Conservation (phyloP, 306 rosid genomes). For the Arachis stenosperma region DNA sequence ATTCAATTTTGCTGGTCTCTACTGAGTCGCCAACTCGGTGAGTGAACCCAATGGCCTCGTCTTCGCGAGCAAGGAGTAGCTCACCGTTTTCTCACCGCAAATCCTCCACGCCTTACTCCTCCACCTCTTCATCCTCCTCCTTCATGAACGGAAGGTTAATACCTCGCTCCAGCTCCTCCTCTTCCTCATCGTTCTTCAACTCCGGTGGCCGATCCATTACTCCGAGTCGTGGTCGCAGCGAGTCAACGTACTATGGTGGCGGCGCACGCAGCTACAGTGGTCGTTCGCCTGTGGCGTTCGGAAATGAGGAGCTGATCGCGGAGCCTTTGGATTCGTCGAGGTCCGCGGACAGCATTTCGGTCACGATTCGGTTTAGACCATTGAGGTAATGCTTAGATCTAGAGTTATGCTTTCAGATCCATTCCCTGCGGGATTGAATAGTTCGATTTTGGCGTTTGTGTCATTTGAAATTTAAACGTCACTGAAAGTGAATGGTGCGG, state of each 20-base stretch:
- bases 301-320: constrained; percentile 65
- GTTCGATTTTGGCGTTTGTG: constrained; percentile 37
- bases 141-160: constrained; percentile 68
- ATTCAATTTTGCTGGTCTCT: constrained; percentile 11
- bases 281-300: constrained; percentile 73
- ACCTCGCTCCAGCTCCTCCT: constrained; percentile 81
- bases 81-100: constrained; percentile 93
- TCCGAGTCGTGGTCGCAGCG: constrained; percentile 69
- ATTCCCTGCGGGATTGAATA: constrained; percentile 32
- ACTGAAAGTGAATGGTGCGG: constrained; percentile 40
- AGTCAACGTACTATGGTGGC: constrained; percentile 56
- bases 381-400: constrained; percentile 91
- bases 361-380: constrained; percentile 98
- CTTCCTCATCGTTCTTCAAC: constrained; percentile 76
- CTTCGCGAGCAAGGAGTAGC: constrained; percentile 91
- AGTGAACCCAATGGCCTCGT: constrained; percentile 75
- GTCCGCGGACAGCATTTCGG: constrained; percentile 92
- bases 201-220: constrained; percentile 86
- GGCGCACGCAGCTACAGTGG: constrained; percentile 43
- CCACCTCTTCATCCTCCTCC: constrained; percentile 78
- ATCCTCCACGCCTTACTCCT: constrained; percentile 75
- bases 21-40: constrained; percentile 62
- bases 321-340: constrained; percentile 65
- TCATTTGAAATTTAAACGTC: constrained; percentile 39
- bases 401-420: constrained; percentile 67